These are phyloP conservation scores for Erysimum cheiri DNA, from an alignment of 441 rosid species.

Conservation along the genomic window DNA sequence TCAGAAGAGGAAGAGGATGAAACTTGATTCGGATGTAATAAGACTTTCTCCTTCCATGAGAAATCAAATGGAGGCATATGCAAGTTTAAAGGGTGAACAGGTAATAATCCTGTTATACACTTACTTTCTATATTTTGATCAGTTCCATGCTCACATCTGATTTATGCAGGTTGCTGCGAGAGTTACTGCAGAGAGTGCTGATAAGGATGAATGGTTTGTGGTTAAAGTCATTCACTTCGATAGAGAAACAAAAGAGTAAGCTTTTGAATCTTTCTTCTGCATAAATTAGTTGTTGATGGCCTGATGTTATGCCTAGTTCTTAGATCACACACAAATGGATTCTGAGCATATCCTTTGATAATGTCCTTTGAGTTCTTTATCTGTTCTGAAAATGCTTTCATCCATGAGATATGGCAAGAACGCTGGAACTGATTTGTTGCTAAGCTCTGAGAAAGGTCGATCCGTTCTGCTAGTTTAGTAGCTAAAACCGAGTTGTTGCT, in stretches of 20 bases:
- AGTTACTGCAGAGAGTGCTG: constrained; percentile 77
- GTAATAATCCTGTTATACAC: constrained; percentile 41
- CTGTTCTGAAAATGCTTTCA: constrained; percentile 5
- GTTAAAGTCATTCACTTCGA: constrained; percentile 93
- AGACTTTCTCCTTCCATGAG: constrained; percentile 70
- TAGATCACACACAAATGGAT: background rate
- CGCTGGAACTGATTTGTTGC: background rate
- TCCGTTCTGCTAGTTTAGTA: background rate
- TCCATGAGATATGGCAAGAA: background rate
- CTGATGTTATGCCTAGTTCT: background rate
- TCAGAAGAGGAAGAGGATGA: constrained; percentile 82
- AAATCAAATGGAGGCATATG: constrained; percentile 75
- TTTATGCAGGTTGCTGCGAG: constrained; percentile 87
- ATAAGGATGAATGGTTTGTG: constrained; percentile 90
- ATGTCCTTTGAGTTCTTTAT: background rate
- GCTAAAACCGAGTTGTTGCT: background rate
- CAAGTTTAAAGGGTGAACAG: constrained; percentile 88
- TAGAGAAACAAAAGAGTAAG: constrained; percentile 91
- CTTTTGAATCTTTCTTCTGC: constrained; percentile 10
- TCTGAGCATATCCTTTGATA: background rate
- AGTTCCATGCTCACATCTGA: constrained; percentile 6
- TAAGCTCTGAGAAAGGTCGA: background rate
- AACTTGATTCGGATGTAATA: constrained; percentile 73
- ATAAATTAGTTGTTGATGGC: background rate
- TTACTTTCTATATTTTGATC: background rate